phyloP scores from a whole-genome alignment of 192 early-diverging fungal species.

The Entomortierella chlamydospora region DNA sequence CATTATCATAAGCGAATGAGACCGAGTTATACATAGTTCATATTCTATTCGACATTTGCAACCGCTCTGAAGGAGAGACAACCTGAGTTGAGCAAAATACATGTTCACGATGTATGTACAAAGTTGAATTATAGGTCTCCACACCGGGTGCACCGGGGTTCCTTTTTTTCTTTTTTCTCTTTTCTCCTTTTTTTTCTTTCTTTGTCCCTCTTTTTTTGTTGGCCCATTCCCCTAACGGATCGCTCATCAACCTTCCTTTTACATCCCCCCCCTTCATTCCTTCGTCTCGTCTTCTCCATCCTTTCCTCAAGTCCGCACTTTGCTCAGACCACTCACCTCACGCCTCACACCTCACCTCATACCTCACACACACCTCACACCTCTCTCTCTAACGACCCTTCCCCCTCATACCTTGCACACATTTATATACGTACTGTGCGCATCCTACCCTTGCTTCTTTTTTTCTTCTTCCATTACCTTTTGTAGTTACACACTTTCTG shows the following conservation, averaged over 20 bases:
- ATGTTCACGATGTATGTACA: too few relatives aligned
- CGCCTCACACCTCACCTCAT: not conserved
- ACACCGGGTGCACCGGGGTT: not conserved
- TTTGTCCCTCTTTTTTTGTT: not conserved
- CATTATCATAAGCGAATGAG: too few relatives aligned
- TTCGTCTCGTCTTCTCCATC: not conserved
- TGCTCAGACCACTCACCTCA: not conserved
- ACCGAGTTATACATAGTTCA: too few relatives aligned
- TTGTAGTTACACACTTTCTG: too few relatives aligned
- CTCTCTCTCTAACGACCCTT: not conserved
- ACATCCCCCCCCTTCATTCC: constrained; percentile 3
- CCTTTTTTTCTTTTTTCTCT: not conserved
- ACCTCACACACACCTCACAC: not conserved
- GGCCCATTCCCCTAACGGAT: not conserved
- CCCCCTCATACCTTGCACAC: not conserved
- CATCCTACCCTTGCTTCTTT: not conserved
- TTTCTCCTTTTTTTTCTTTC: not conserved
- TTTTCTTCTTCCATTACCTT: constrained; percentile 1
- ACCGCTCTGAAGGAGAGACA: too few relatives aligned
- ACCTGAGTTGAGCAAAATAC: too few relatives aligned
- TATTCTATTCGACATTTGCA: too few relatives aligned
- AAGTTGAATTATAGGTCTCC: too few relatives aligned
- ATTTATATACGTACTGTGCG: not conserved
- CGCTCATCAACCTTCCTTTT: constrained; percentile 4
- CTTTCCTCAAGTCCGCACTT: not conserved